phyloP scores from a whole-genome alignment of 2,329 filamentous ascomycete species.

The Pseudogymnoascus pannorum region DNA sequence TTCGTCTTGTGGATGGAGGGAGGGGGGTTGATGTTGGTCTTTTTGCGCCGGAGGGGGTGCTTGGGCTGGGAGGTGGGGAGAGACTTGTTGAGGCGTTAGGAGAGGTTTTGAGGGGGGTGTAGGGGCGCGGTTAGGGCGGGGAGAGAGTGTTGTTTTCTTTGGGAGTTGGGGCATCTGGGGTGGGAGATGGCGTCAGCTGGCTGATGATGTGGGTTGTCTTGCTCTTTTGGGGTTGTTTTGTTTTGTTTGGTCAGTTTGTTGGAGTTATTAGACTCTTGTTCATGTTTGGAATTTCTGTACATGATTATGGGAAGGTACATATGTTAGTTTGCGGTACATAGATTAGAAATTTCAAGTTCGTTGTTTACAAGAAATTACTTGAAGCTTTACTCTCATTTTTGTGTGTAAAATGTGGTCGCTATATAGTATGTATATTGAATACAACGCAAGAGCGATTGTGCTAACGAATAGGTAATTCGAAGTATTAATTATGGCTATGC shows the following conservation, averaged over 20 bases:
- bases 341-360: not conserved
- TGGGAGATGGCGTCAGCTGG: not conserved
- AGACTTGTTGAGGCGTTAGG: not conserved
- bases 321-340: not conserved
- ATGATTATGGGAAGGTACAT: not conserved
- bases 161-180: not conserved
- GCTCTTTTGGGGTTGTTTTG: no score
- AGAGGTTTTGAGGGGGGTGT: not conserved
- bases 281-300: no score
- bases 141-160: not conserved
- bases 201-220: not conserved
- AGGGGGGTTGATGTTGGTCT: constrained; percentile 24
- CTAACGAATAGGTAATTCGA: no score
- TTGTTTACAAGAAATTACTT: not conserved
- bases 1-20: constrained; percentile 19
- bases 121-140: not conserved
- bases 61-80: constrained; percentile 13
- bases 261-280: no score
- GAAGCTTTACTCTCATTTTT: no score
- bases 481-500: no score
- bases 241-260: no score
- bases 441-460: no score
- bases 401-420: no score
- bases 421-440: no score
- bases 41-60: constrained; percentile 22